phyloP scores from a whole-genome alignment of 192 early-diverging fungal genomes.

The Backusella psychrophila region DNA sequence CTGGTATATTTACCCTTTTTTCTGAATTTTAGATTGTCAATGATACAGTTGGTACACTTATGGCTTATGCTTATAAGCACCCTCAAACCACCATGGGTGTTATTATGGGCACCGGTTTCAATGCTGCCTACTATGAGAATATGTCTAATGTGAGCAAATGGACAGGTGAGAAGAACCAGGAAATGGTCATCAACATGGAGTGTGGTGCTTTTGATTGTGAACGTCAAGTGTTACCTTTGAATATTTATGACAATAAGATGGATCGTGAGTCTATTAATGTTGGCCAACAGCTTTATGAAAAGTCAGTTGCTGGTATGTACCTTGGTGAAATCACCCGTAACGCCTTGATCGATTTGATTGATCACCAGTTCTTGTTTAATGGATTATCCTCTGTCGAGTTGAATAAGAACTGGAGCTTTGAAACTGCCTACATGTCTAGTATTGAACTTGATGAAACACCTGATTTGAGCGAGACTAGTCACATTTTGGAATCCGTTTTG shows the following conservation, averaged over 20 bases:
- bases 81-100: slow-evolving; percentile 83
- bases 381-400: slow-evolving; percentile 62
- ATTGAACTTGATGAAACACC: slow-evolving; percentile 67
- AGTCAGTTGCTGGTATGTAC: slow-evolving; percentile 93
- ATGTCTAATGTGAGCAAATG: slow-evolving; percentile 42
- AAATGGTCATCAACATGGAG: slow-evolving; percentile 93
- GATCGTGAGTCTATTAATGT: slow-evolving; percentile 84
- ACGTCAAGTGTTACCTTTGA: slow-evolving; percentile 73
- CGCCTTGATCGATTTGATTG: slow-evolving; percentile 76
- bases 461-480: slow-evolving; percentile 58
- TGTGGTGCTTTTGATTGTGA: slow-evolving; percentile 92
- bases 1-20: neutral
- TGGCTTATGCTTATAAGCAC: slow-evolving; percentile 80
- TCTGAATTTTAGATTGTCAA: slow-evolving; percentile 66
- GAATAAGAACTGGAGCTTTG: slow-evolving; percentile 76
- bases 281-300: slow-evolving; percentile 83
- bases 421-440: slow-evolving; percentile 71
- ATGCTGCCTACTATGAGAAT: slow-evolving; percentile 66
- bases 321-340: slow-evolving; percentile 87
- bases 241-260: slow-evolving; percentile 79
- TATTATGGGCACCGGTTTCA: slow-evolving; percentile 96
- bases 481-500: slow-evolving; percentile 71
- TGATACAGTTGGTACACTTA: slow-evolving; percentile 93
- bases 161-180: slow-evolving; percentile 31
- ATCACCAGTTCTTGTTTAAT: slow-evolving; percentile 72